Evolutionary conservation across 2,329 filamentous ascomycete species (phyloP).

Genomic region (Didymella pinodella): DNA sequence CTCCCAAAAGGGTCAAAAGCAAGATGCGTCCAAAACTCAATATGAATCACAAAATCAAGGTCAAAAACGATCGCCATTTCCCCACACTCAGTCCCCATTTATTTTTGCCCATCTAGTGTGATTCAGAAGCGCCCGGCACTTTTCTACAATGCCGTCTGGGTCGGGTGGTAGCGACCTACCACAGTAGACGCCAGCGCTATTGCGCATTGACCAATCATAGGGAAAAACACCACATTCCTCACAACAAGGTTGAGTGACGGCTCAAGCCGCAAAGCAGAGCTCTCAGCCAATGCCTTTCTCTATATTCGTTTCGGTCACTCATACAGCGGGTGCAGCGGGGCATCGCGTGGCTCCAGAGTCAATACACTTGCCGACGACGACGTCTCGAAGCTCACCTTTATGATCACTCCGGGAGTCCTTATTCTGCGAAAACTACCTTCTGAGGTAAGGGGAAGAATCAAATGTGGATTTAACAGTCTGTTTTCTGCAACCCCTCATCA

Average conservation of each 20-base stretch:
- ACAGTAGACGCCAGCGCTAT: slow-evolving; percentile 2
- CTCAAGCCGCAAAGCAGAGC: slow-evolving; percentile 20
- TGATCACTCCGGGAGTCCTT: background rate
- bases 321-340: background rate
- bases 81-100: background rate
- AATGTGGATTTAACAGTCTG: background rate
- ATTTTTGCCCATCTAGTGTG: background rate
- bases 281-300: slow-evolving; percentile 22
- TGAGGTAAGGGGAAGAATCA: background rate
- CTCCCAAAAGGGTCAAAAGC: background rate
- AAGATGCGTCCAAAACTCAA: background rate
- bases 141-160: background rate
- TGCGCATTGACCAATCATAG: slow-evolving; percentile 25
- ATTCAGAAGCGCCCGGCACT: slow-evolving; percentile 1
- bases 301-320: background rate
- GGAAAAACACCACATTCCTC: slow-evolving; percentile 13
- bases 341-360: slow-evolving; percentile 1
- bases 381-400: background rate
- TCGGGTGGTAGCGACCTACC: background rate
- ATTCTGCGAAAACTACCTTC: background rate
- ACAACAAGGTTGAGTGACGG: slow-evolving; percentile 27
- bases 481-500: background rate
- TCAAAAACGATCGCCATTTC: background rate
- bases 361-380: background rate
- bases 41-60: background rate